Evolutionary conservation across 805 yeast genomes (phyloP), one percentile per base, ranked within the genome.

Genomic region (Hermanozyma aechmeae): DNA sequence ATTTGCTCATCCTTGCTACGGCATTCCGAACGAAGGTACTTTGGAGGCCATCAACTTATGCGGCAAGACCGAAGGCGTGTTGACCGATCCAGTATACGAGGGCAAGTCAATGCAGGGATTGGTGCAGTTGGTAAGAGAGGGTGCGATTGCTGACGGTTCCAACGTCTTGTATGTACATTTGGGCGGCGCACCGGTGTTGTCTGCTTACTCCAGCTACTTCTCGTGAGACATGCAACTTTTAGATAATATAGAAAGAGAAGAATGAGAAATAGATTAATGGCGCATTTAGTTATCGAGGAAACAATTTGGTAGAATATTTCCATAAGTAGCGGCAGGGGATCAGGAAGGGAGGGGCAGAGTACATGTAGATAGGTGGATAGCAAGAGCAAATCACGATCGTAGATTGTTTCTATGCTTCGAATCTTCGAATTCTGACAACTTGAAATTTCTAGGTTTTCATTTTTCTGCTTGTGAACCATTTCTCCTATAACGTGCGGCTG

Each of bases 161-260:
- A 28, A 28, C 8, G 31, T 28, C 11, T 28, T 28, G 27, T 28
- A 28, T 17, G 31, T 28, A 4, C 31, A 28, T 18, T 28, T 28
- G 31, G 31, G 31, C 4, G 31, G 31, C 3, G 31, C 31, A 6
- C 31, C 31, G 1, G 31, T 24, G 8, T 28, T 28, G 24, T 28
- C 31, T 15, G 31, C 31, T 5, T 28, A 28, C 27, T 28, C 31
- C n/a, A 24, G 27, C n/a, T 28, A 24, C 31, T 28, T 28, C 15
- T 6, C 26, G 1, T 28, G 16, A 23, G 4, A 17, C 15, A 22
- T 22, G 12, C 9, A n/a, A n/a, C n/a, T n/a, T n/a, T n/a, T n/a
- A 8, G 13, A n/a, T n/a, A 7, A 22, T 22, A 22, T n/a, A 22
- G 24, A 7, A 7, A 22, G 13, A 22, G n/a, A n/a, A n/a, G n/a